phyloP scores from a whole-genome alignment of 148 eudicot genomes.

The Cornus kousa region DNA sequence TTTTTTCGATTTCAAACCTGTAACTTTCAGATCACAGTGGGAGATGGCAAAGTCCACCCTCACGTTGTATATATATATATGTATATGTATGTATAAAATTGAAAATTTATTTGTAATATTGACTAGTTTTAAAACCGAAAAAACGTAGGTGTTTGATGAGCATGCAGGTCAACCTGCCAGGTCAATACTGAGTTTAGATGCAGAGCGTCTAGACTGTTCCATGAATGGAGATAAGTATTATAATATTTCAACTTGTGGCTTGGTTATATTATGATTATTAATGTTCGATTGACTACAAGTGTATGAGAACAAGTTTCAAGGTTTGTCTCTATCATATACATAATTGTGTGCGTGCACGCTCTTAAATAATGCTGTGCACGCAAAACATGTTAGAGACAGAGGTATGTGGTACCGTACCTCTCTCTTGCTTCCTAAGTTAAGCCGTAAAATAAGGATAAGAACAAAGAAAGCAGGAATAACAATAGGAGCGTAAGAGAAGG shows the following conservation, averaged over 20 bases:
- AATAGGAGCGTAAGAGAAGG: no score
- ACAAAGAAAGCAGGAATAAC: no score
- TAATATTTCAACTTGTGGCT: neutral
- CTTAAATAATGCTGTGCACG: neutral
- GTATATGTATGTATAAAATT: no score
- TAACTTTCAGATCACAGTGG: no score
- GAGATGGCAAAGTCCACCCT: no score
- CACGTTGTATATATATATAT: no score
- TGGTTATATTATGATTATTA: neutral
- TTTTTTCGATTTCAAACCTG: no score
- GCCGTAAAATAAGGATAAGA: no score
- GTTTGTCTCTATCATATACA: neutral
- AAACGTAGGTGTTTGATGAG: neutral
- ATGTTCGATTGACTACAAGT: neutral
- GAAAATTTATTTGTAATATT: neutral
- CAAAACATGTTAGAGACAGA: neutral
- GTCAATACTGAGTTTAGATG: neutral
- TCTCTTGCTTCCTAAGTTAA: no score
- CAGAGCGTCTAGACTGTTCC: neutral
- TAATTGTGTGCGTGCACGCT: slow-evolving; percentile 7
- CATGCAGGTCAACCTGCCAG: neutral
- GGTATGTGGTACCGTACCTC: no score
- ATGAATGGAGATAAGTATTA: neutral
- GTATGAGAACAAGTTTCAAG: neutral
- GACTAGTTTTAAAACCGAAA: neutral